phyloP scores from a whole-genome alignment of 768 basidiomycete genomes.

The Roridomyces roridus region DNA sequence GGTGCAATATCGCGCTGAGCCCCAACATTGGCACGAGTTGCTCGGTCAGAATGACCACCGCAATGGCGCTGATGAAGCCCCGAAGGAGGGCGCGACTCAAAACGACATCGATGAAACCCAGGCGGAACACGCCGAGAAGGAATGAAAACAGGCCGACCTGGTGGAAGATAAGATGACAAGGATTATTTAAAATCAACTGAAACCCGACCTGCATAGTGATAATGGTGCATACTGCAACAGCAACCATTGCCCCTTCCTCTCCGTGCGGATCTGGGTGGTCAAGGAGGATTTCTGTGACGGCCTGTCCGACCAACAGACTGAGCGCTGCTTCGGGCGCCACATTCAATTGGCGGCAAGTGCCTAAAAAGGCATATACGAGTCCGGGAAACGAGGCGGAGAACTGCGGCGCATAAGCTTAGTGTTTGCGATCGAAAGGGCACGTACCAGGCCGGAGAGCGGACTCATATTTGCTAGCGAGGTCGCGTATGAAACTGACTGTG shows the following conservation, averaged over 20 bases:
- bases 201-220: constrained; percentile 91
- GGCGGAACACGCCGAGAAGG: constrained; percentile 82
- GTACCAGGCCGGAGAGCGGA: constrained; percentile 84
- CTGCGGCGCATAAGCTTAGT: constrained; percentile 28
- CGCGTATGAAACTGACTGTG: constrained; percentile 91
- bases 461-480: constrained; percentile 85
- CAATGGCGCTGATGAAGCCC: constrained; percentile 87
- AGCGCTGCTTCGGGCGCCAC: constrained; percentile 91
- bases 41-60: constrained; percentile 84
- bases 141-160: constrained; percentile 88
- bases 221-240: constrained; percentile 75
- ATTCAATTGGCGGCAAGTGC: constrained; percentile 81
- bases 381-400: constrained; percentile 88
- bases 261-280: constrained; percentile 48
- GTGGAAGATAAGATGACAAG: neutral
- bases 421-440: constrained; percentile 31
- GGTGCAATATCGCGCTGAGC: constrained; percentile 59
- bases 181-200: no score
- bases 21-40: constrained; percentile 93
- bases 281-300: constrained; percentile 72
- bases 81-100: constrained; percentile 87
- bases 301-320: constrained; percentile 86
- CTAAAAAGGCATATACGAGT: constrained; percentile 89
- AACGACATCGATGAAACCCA: constrained; percentile 94
- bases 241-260: constrained; percentile 55